phyloP scores from a whole-genome alignment of 441 rosid genomes.

The Populus hybrid region DNA sequence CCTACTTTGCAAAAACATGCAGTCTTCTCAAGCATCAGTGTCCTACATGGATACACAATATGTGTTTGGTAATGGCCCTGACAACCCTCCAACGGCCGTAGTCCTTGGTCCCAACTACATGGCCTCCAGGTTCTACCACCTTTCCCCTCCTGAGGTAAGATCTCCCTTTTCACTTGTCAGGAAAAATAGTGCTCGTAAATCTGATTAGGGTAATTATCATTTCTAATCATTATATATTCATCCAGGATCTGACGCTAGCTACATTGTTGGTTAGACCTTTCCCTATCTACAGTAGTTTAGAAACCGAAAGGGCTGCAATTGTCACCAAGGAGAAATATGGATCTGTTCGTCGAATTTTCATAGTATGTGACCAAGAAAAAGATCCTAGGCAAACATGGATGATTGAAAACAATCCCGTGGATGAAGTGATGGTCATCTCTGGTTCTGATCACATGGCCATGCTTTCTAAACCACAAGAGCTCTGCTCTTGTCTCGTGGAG shows the following conservation, averaged over 20 bases:
- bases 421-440: constrained; percentile 25
- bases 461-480: constrained; percentile 29
- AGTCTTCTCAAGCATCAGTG: neutral
- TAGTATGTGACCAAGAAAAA: constrained; percentile 22
- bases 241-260: neutral
- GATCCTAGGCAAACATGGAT: constrained; percentile 28
- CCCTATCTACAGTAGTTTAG: neutral
- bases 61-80: constrained; percentile 18
- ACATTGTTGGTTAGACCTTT: neutral
- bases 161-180: neutral
- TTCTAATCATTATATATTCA: neutral
- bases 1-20: neutral
- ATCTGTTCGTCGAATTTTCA: constrained; percentile 22
- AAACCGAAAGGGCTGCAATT: neutral
- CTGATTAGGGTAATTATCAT: neutral
- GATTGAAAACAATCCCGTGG: constrained; percentile 26
- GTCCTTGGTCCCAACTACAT: constrained; percentile 16
- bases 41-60: constrained; percentile 14
- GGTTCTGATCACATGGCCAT: constrained; percentile 39
- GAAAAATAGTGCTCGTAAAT: neutral
- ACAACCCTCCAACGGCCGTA: constrained; percentile 7
- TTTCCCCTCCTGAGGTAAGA: constrained; percentile 35
- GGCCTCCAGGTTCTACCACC: constrained; percentile 27
- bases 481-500: constrained; percentile 20
- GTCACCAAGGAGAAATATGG: constrained; percentile 29